Evolutionary conservation across 2,329 filamentous ascomycete species (phyloP), one percentile per base, ranked within the genome.

Genomic region (Penicillium sp.): DNA sequence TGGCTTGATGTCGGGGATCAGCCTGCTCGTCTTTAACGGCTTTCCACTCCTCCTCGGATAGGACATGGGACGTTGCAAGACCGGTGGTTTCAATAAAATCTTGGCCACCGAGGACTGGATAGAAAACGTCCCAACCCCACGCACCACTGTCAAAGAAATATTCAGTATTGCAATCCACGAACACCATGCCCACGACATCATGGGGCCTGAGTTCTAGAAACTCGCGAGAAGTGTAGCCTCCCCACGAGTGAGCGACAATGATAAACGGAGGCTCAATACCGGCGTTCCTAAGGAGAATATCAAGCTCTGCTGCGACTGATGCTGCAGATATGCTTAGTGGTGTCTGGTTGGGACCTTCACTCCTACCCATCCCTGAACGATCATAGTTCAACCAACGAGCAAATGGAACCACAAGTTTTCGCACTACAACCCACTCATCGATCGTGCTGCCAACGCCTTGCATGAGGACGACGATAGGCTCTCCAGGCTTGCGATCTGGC

Each of bases 391-490:
- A 42, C 25, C 57, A 61, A 16, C 66, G 60, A 48, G 58, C 60
- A 54, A 67, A 63, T 11, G 57, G 62, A 27, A 58, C 21, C 16
- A 63, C 49, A 29, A 64, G 55, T 14, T 62, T 62, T 49, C 59
- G 53, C 11, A 69, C 65, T 47, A 42, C 62, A 9, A 58, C 53
- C 66, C 65, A 69, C 58, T 66, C 65, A 21, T 57, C 58, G 47
- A 62, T 62, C 8, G 58, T 64, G 49, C 61, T 62, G 44, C 57
- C 64, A 26, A 64, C 23, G 13, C 66, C 67, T 37, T 57, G 62
- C 48, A 69, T 69, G 7, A 69, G 50, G 21, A 69, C 49, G 19
- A 68, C 56, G 35, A 69, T 53, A 29, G 62, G 62, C 48, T 63
- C 23, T 37, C 59, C 55, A 42, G 57, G 54, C 47, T 58, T 58